Evolutionary conservation across 2,329 filamentous ascomycete genomes (phyloP).

Genomic region (Chaetomium sp.): DNA sequence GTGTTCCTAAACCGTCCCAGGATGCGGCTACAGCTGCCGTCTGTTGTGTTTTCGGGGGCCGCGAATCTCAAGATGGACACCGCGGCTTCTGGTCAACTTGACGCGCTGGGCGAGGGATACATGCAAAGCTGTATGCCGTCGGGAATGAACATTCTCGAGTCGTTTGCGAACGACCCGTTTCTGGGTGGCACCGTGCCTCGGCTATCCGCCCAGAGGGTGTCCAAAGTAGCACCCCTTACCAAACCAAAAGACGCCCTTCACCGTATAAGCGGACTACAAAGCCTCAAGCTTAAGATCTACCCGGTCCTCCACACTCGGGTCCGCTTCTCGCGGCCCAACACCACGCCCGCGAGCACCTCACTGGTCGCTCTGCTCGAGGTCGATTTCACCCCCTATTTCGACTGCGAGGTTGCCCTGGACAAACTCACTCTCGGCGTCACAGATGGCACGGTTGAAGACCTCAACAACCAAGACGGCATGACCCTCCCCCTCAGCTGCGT

Average conservation of each 20-base stretch:
- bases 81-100: conserved; percentile 46
- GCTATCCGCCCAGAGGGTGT: conserved; percentile 73
- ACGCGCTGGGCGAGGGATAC: conserved; percentile 59
- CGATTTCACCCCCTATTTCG: conserved; percentile 71
- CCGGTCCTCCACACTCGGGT: conserved; percentile 74
- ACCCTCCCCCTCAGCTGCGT: conserved; percentile 62
- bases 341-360: conserved; percentile 58
- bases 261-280: conserved; percentile 65
- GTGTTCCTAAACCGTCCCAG: conserved; percentile 62
- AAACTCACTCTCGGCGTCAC: conserved; percentile 59
- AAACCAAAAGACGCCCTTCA: conserved; percentile 62
- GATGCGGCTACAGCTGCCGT: conserved; percentile 66
- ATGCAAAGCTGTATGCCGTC: conserved; percentile 69
- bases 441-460: conserved; percentile 60
- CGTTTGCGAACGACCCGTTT: conserved; percentile 67
- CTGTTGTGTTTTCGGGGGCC: conserved; percentile 64
- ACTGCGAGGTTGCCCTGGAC: conserved; percentile 65
- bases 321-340: conserved; percentile 67
- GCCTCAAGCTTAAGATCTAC: conserved; percentile 63
- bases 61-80: conserved; percentile 58
- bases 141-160: conserved; percentile 75
- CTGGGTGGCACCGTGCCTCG: conserved; percentile 64
- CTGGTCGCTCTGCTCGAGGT: conserved; percentile 72
- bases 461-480: conserved; percentile 55
- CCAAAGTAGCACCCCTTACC: conserved; percentile 69